Evolutionary conservation across 73 alveolate species (phyloP).

Genomic region (Paramecium pentaurelia): DNA sequence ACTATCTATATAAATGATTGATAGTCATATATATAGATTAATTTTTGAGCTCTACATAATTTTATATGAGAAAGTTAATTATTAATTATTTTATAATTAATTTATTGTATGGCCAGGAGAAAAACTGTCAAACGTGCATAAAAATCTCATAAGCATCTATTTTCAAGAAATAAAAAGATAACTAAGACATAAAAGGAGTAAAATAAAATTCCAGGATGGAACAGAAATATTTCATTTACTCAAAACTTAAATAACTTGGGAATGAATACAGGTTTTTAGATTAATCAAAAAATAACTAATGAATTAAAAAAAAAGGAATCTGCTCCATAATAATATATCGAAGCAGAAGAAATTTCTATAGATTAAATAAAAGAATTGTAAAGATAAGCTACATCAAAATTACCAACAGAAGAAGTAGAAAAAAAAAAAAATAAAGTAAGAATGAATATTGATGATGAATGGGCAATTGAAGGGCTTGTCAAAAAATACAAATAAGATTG

Average conservation of each 20-base stretch:
- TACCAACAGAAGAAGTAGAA: background rate
- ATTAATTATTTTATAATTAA: background rate
- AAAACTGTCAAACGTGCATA: background rate
- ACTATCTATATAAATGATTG: background rate
- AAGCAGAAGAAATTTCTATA: conserved; percentile 29
- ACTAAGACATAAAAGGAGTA: background rate
- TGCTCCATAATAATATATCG: background rate
- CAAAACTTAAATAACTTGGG: background rate
- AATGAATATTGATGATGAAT: conserved; percentile 39
- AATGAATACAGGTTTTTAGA: background rate
- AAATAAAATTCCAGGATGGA: conserved; percentile 37
- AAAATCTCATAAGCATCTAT: background rate
- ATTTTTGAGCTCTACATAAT: background rate
- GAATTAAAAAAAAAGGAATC: background rate
- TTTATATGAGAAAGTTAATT: background rate
- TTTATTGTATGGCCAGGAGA: conserved; percentile 43
- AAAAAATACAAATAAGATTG: conserved; percentile 19
- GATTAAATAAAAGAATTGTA: conserved; percentile 3
- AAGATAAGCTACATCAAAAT: background rate
- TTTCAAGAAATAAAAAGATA: conserved; percentile 31
- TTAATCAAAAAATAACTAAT: conserved; percentile 11
- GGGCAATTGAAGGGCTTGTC: conserved; percentile 11
- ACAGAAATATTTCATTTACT: background rate
- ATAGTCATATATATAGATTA: background rate
- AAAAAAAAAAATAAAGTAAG: conserved; percentile 28